These are phyloP conservation scores for Paspalum notatum DNA, from an alignment of 176 grass and related monocot species.

Conservation along the genomic window DNA sequence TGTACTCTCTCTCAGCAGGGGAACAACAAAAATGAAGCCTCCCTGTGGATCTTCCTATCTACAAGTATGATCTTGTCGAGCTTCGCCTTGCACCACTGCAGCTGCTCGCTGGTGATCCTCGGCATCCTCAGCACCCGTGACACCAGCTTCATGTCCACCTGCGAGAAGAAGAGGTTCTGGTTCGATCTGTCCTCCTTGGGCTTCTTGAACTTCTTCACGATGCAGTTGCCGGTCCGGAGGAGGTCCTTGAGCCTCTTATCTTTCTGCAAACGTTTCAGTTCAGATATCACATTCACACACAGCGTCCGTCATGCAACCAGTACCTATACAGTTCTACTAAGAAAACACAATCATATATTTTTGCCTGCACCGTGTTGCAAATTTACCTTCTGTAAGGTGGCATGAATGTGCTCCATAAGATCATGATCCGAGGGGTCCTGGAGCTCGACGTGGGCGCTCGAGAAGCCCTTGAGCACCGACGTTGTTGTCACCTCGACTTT, in stretches of 20 bases:
- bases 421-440: constrained; percentile 69
- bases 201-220: constrained; percentile 98
- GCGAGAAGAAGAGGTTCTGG: constrained; percentile 89
- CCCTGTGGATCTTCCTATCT: constrained; percentile 86
- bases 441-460: constrained; percentile 63
- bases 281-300: neutral
- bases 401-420: constrained; percentile 66
- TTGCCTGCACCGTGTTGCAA: neutral
- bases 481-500: constrained; percentile 57
- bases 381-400: constrained; percentile 79
- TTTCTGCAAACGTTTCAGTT: constrained; percentile 56
- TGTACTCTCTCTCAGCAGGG: constrained; percentile 64
- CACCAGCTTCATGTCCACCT: constrained; percentile 81
- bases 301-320: neutral
- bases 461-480: constrained; percentile 66
- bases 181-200: constrained; percentile 86
- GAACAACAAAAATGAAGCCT: constrained; percentile 96
- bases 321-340: neutral
- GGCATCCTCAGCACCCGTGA: constrained; percentile 81
- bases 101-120: constrained; percentile 79
- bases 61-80: constrained; percentile 74
- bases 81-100: constrained; percentile 89
- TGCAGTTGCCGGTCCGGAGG: constrained; percentile 84
- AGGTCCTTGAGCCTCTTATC: constrained; percentile 90
- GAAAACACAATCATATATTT: constrained; percentile 11